A percentile compares a stretch with the other conserved stretches of the same genome.
phyloP scores from a whole-genome alignment of 2,329 filamentous ascomycete species.

The Aspergillus sp. region DNA sequence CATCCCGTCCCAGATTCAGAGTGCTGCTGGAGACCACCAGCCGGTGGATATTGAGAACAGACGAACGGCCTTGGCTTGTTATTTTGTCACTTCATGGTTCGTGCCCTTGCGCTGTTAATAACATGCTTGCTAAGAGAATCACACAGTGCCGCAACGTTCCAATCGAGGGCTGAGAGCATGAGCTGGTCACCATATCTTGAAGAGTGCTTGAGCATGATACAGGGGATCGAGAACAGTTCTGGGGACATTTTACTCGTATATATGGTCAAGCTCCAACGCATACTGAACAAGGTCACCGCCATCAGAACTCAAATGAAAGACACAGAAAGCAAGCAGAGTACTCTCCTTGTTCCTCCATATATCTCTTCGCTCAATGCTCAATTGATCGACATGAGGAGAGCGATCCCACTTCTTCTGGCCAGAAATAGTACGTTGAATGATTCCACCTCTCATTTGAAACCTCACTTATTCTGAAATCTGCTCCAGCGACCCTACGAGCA shows the following conservation, averaged over 20 bases:
- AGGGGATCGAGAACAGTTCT: slow-evolving; percentile 46
- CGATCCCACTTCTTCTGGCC: slow-evolving; percentile 18
- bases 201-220: slow-evolving; percentile 52
- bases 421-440: slow-evolving; percentile 21
- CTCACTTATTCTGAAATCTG: neutral
- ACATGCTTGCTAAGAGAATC: neutral
- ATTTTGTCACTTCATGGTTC: slow-evolving; percentile 6
- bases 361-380: slow-evolving; percentile 19
- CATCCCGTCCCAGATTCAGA: neutral
- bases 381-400: slow-evolving; percentile 17
- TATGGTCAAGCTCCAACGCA: slow-evolving; percentile 23
- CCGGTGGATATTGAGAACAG: neutral
- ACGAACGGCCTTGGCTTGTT: slow-evolving; percentile 5
- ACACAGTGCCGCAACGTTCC: slow-evolving; percentile 5
- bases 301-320: slow-evolving; percentile 9
- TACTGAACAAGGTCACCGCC: slow-evolving; percentile 20
- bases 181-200: slow-evolving; percentile 61
- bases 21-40: neutral
- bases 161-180: slow-evolving; percentile 43
- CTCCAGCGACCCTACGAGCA: neutral
- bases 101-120: neutral
- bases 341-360: slow-evolving; percentile 14
- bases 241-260: slow-evolving; percentile 51
- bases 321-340: slow-evolving; percentile 4
- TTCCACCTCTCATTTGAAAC: neutral